phyloP scores from a whole-genome alignment of 2,329 filamentous ascomycete species.

The Beauveria sp. region DNA sequence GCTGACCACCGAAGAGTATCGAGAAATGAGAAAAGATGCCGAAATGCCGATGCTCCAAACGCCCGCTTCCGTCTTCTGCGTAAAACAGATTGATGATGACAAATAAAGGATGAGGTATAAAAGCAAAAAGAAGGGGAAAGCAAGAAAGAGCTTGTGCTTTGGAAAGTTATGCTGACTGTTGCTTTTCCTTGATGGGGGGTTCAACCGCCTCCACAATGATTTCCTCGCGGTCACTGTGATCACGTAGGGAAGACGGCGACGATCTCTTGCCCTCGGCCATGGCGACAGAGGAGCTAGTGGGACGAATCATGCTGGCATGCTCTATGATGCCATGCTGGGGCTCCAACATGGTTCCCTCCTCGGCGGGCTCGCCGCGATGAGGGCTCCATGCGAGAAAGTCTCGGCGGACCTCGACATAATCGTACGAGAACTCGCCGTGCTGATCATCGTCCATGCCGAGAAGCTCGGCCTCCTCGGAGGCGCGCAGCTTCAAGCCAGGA shows the following conservation, averaged over 20 bases:
- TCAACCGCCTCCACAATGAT: slow-evolving; percentile 7
- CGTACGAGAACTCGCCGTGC: slow-evolving; percentile 83
- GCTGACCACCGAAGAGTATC: background rate
- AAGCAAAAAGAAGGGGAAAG: background rate
- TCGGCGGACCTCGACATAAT: slow-evolving; percentile 81
- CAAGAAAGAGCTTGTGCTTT: background rate
- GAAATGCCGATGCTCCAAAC: slow-evolving; percentile 1
- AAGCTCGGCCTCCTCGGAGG: slow-evolving; percentile 73
- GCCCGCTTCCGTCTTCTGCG: background rate
- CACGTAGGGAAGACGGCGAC: slow-evolving; percentile 7
- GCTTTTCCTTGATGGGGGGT: slow-evolving; percentile 11
- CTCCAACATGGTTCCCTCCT: slow-evolving; percentile 47
- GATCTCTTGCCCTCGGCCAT: slow-evolving; percentile 12
- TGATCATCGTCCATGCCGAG: slow-evolving; percentile 87
- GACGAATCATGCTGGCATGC: slow-evolving; percentile 42
- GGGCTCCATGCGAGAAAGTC: slow-evolving; percentile 87
- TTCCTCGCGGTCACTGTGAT: slow-evolving; percentile 3
- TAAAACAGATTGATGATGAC: background rate
- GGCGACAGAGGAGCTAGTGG: slow-evolving; percentile 14
- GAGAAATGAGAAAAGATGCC: background rate
- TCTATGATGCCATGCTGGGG: slow-evolving; percentile 67
- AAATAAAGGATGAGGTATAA: slow-evolving; percentile 5
- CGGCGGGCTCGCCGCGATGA: slow-evolving; percentile 56
- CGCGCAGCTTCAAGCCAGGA: slow-evolving; percentile 71
- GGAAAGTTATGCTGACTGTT: background rate